Base-by-base conservation (phyloP, 805 yeast genomes). In the Candida pini region DNA sequence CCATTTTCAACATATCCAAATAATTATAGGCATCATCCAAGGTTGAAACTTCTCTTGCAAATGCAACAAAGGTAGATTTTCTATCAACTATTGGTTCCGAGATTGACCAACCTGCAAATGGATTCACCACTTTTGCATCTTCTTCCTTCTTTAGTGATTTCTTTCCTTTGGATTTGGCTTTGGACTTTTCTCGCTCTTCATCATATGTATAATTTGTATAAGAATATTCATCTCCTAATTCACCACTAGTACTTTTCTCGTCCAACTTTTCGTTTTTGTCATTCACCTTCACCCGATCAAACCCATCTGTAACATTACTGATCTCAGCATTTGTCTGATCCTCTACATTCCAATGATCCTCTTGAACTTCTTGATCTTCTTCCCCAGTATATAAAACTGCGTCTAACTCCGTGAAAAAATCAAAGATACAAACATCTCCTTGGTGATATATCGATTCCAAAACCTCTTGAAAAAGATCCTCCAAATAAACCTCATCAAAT, bases 51-150 rank as follows among this genome's bases (percentile, higher is more conserved):
- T 56, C 60, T 24, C 76, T 63, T 0, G 89, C 86, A 53, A 76
- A 82, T 0, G 83, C 97, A 33, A 87, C 70, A 48, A 90, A 90
- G 1, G 86, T 79, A 0, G 96, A 87, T 10, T 85, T 87, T 36
- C 97, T 63, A 55, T 90, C 98, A 1, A 69, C 62, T 2, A 89
- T 70, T 0, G 94, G 83, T 2, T 83, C 94, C 1, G 95, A 81
- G 9, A 69, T 67, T 1, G 62, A 50, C 97, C 97, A 92, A 1
- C 81, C 82, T 26, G 65, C 71, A n/a, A 83, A 55, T 0, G 74
- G 75, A 43, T 81, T 74, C 0, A 45, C 34, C 4, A 33, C 30
- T 15, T 23, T 8, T 17, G 44, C 35, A 6, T 39, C 35, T 6
- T 28, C 16, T 26, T 18, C 30, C 7, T 20, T 29, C 24, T 19